Evolutionary conservation across 805 yeast species (phyloP).

Genomic region (Pichia membranifaciens): DNA sequence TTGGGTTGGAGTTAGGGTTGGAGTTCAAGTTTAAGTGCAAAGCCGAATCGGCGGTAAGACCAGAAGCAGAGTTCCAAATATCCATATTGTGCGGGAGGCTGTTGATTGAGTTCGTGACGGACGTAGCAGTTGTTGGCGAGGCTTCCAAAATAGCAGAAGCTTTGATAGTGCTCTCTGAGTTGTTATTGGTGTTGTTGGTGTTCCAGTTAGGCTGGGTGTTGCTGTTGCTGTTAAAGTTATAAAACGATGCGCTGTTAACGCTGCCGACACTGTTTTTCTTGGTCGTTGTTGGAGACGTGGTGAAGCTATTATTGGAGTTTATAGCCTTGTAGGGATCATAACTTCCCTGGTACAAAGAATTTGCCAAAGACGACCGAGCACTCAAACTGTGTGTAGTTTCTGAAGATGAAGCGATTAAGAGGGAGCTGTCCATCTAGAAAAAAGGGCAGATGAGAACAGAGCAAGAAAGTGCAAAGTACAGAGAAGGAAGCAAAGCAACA

Average conservation of each 20-base stretch:
- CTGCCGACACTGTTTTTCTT: neutral
- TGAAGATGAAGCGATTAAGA: constrained; percentile 1
- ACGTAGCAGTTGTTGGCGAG: neutral
- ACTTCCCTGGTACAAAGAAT: neutral
- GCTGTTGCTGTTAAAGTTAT: neutral
- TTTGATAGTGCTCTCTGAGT: neutral
- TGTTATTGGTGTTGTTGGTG: neutral
- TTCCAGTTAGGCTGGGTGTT: neutral
- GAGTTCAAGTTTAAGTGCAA: neutral
- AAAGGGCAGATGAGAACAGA: no score
- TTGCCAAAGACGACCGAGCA: neutral
- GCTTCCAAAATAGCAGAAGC: neutral
- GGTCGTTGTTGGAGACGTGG: neutral
- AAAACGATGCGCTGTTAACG: neutral
- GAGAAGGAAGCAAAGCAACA: neutral
- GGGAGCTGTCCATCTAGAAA: constrained; percentile 6
- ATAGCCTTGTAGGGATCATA: neutral
- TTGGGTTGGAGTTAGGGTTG: constrained; percentile 5
- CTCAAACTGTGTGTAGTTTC: neutral
- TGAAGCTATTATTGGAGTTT: neutral
- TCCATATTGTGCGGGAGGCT: neutral
- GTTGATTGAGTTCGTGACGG: neutral
- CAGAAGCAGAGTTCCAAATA: constrained; percentile 3
- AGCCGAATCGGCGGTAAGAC: neutral
- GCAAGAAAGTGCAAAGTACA: neutral